phyloP scores from a whole-genome alignment of 2,329 filamentous ascomycete species.

The Thelonectria blattea region DNA sequence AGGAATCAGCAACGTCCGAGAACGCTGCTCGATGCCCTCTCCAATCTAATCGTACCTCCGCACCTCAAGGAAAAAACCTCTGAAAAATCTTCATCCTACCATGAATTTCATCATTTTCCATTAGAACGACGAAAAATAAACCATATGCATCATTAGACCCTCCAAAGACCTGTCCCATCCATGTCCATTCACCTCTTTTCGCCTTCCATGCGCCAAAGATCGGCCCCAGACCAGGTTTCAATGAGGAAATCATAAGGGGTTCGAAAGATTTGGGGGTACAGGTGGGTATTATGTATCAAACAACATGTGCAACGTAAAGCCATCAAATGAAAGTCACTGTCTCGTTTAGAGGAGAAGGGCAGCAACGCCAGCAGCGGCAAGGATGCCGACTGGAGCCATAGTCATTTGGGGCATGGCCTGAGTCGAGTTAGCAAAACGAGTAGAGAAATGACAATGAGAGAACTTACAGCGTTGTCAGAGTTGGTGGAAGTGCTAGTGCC shows the following conservation, averaged over 20 bases:
- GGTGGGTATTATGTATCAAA: conserved; percentile 51
- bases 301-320: conserved; percentile 47
- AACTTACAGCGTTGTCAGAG: conserved; percentile 42
- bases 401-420: conserved; percentile 49
- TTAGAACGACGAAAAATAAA: conserved; percentile 44
- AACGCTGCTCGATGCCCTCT: conserved; percentile 18
- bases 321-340: conserved; percentile 29
- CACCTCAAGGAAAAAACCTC: conserved; percentile 22
- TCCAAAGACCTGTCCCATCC: conserved; percentile 39
- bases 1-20: conserved; percentile 7
- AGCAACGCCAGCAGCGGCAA: conserved; percentile 57
- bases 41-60: conserved; percentile 22
- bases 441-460: neutral
- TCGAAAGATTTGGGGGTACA: conserved; percentile 40
- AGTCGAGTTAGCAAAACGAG: conserved; percentile 10
- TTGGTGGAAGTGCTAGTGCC: conserved; percentile 27
- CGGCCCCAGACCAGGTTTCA: conserved; percentile 30
- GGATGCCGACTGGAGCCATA: conserved; percentile 52
- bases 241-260: conserved; percentile 36
- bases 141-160: conserved; percentile 44
- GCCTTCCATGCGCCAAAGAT: conserved; percentile 39
- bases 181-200: conserved; percentile 40
- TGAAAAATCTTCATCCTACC: conserved; percentile 31
- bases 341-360: conserved; percentile 54
- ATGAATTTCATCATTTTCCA: conserved; percentile 42